Evolutionary conservation across 2,329 filamentous ascomycete genomes (phyloP).

Genomic region (Claviceps digitariae): DNA sequence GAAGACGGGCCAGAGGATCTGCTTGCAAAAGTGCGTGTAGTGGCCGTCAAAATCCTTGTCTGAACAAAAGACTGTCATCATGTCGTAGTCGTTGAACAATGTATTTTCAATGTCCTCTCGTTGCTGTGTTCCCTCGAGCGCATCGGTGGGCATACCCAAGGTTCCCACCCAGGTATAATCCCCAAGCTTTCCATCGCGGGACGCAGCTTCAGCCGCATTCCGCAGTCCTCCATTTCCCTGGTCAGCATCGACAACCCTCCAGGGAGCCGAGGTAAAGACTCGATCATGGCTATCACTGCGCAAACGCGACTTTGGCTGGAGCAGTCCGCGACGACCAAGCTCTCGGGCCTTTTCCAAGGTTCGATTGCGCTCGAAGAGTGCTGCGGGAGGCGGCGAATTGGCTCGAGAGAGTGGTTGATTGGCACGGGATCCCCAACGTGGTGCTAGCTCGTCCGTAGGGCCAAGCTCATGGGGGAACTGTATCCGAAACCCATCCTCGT

Average conservation of each 20-base stretch:
- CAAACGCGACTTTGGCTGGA: slow-evolving; percentile 36
- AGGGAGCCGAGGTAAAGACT: slow-evolving; percentile 64
- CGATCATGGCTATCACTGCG: slow-evolving; percentile 53
- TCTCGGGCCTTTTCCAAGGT: slow-evolving; percentile 43
- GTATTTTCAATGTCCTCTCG: slow-evolving; percentile 74
- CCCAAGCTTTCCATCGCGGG: slow-evolving; percentile 51
- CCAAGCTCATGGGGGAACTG: slow-evolving; percentile 40
- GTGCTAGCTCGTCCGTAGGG: slow-evolving; percentile 60
- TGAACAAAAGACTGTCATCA: slow-evolving; percentile 69
- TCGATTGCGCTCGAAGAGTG: slow-evolving; percentile 56
- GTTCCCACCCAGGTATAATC: slow-evolving; percentile 88
- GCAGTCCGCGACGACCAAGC: slow-evolving; percentile 42
- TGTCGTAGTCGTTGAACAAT: slow-evolving; percentile 68
- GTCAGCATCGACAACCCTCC: slow-evolving; percentile 71
- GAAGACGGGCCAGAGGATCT: slow-evolving; percentile 94
- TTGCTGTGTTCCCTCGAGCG: slow-evolving; percentile 56
- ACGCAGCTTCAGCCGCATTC: slow-evolving; percentile 72
- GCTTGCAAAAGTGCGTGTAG: slow-evolving; percentile 94
- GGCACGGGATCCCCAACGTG: slow-evolving; percentile 60
- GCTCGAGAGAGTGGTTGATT: slow-evolving; percentile 71
- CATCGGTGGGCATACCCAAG: slow-evolving; percentile 86
- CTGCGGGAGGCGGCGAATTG: slow-evolving; percentile 59
- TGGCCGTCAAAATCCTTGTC: slow-evolving; percentile 92
- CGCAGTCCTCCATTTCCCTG: slow-evolving; percentile 87
- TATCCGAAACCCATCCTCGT: slow-evolving; percentile 44